These are phyloP conservation scores for Boletus vinaceobasis DNA, from an alignment of 768 basidiomycete genomes.

Conservation along the genomic window DNA sequence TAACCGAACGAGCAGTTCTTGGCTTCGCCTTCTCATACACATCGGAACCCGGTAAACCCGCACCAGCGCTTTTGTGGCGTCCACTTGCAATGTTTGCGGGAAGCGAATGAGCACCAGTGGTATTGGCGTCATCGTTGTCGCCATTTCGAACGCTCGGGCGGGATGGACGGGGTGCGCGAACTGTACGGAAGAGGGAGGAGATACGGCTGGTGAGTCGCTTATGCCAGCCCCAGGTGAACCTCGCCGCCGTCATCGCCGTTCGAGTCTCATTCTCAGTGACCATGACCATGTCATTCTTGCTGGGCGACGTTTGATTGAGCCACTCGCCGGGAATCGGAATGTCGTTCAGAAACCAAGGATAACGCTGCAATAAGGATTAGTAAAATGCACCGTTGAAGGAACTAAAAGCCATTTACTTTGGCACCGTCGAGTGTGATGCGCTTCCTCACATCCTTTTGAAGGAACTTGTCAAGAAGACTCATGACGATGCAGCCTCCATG, in stretches of 20 bases:
- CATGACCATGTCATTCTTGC: constrained; percentile 44
- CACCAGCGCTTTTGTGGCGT: constrained; percentile 26
- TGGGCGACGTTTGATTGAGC: constrained; percentile 61
- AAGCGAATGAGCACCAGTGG: constrained; percentile 32
- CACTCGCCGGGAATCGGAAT: constrained; percentile 64
- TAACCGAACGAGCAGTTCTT: constrained; percentile 17
- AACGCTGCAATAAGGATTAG: constrained; percentile 38
- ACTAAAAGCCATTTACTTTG: constrained; percentile 53
- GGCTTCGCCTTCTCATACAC: constrained; percentile 29
- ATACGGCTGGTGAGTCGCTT: constrained; percentile 43
- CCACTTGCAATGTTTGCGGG: constrained; percentile 21
- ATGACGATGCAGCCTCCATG: constrained; percentile 63
- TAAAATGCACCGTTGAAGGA: neutral
- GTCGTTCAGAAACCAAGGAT: constrained; percentile 67
- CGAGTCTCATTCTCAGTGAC: constrained; percentile 78
- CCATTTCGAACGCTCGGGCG: constrained; percentile 11
- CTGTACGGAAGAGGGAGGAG: constrained; percentile 48
- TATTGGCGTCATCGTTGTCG: constrained; percentile 17
- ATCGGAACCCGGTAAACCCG: constrained; percentile 12
- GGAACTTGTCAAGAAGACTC: constrained; percentile 65
- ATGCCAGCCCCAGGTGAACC: constrained; percentile 58
- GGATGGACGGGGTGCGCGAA: constrained; percentile 29
- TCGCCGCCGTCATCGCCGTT: constrained; percentile 65
- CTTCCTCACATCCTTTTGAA: constrained; percentile 74
- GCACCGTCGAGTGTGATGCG: constrained; percentile 78